Evolutionary conservation across 2,329 filamentous ascomycete genomes (phyloP), one percentile per base, ranked within the genome.

Genomic region (Botrytis medusae): DNA sequence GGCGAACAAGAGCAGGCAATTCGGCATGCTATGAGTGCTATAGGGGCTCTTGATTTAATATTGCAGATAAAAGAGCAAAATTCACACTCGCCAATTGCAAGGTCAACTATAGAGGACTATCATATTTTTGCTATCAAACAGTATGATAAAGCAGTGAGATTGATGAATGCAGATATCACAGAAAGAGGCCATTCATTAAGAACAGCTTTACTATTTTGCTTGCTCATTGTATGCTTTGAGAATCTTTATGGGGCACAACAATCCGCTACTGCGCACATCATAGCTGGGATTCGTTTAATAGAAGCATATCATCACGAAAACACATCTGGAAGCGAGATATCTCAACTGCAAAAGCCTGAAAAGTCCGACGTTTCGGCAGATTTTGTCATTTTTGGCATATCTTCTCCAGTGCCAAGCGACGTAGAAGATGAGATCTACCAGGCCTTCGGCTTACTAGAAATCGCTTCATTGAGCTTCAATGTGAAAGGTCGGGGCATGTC

Each of bases 401-500:
- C 42, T 46, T 71, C 68, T 42, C 68, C 57, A 25, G 59, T 46
- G 9, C 68, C 57, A 62, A 71, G 68, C 25, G 54, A 46, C 4
- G 32, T 71, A 44, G 68, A 71, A 18, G 68, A 71, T 61, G 68
- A 71, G 7, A 42, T 71, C 22, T 71, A 71, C 14, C 54, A 46
- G 5, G 22, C 40, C 5, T 71, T 62, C 25, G 54, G 68, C 37
- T 29, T 62, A 44, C 29, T 71, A 9, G 32, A 71, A 34, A 61
- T 71, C 18, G 42, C 57, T 16, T 34, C 20, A 1, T n/a, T 60
- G 22, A 71, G 57, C 42, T 61, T 60, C 42, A 62, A 46, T 37
- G 7, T 40, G 7, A 40, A 70, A 1, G 25, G 18, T 40, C 54
- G 68, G 3, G 68, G 68, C 6, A 70, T 71, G 54, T 29, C 40